phyloP scores from a whole-genome alignment of 306 rosid genomes.

The Glycine soja region DNA sequence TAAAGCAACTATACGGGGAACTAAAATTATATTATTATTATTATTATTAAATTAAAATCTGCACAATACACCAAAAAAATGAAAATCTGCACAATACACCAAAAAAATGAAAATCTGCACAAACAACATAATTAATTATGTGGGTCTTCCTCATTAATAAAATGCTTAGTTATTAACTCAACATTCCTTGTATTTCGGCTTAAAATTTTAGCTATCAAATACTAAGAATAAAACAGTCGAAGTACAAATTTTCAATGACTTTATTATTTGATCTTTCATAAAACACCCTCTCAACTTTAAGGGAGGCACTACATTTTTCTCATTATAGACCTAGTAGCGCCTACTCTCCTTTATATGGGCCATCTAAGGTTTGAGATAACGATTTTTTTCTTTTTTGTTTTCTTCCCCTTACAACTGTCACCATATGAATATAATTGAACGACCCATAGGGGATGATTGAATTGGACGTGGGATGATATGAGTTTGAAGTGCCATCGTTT shows the following conservation, averaged over 20 bases:
- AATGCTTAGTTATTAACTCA: not conserved
- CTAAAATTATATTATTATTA: not conserved
- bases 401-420: slow-evolving; percentile 38
- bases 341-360: slow-evolving; percentile 41
- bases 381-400: slow-evolving; percentile 19
- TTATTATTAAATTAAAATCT: too few species aligned
- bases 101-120: not conserved
- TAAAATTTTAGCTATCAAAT: not conserved
- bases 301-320: slow-evolving; percentile 28
- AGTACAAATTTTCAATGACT: not conserved
- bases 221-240: not conserved
- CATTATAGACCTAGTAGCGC: slow-evolving; percentile 7
- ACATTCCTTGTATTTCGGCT: not conserved
- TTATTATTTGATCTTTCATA: not conserved
- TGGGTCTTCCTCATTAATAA: slow-evolving; percentile 2
- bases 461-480: slow-evolving; percentile 33
- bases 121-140: not conserved
- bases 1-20: not conserved
- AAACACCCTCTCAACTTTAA: slow-evolving; percentile 8
- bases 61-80: too few species aligned
- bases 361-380: slow-evolving; percentile 46
- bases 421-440: slow-evolving; percentile 41
- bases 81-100: not conserved
- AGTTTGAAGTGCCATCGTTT: slow-evolving; percentile 49
- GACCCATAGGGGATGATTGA: slow-evolving; percentile 38